phyloP scores from a whole-genome alignment of 225 moss, liverwort and hornwort species.

The Ulota crispa region DNA sequence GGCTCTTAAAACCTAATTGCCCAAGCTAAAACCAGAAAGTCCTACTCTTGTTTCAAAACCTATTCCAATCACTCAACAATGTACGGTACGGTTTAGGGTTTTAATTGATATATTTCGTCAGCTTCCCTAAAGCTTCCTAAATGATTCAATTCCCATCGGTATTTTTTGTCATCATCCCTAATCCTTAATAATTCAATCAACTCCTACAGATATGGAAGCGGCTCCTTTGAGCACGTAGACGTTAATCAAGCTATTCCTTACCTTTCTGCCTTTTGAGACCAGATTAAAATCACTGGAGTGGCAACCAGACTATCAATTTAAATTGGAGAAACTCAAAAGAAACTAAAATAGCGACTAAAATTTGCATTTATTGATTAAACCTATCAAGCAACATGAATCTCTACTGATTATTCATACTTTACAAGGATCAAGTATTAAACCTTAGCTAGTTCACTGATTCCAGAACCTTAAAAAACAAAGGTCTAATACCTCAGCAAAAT shows the following conservation, averaged over 20 bases:
- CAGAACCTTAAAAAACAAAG: neutral
- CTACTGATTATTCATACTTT: neutral
- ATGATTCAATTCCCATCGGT: neutral
- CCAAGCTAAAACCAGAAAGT: neutral
- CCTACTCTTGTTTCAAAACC: neutral
- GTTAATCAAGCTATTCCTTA: neutral
- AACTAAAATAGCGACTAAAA: neutral
- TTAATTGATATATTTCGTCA: no score
- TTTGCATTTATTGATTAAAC: neutral
- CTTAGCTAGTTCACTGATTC: neutral
- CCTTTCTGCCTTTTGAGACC: neutral
- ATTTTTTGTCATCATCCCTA: neutral
- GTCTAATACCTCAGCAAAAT: neutral
- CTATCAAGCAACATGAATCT: conserved; percentile 1
- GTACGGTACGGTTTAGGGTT: neutral
- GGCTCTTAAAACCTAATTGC: neutral
- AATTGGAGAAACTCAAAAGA: neutral
- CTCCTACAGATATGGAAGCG: neutral
- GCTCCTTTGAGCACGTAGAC: neutral
- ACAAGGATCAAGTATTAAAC: neutral
- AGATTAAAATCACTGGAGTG: neutral
- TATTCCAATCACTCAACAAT: neutral
- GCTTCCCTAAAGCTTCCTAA: neutral
- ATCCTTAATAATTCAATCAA: neutral
- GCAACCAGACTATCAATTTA: neutral